These are phyloP conservation scores for Handroanthus guayacan DNA, from an alignment of 257 asterid genomes.

Conservation along the genomic window DNA sequence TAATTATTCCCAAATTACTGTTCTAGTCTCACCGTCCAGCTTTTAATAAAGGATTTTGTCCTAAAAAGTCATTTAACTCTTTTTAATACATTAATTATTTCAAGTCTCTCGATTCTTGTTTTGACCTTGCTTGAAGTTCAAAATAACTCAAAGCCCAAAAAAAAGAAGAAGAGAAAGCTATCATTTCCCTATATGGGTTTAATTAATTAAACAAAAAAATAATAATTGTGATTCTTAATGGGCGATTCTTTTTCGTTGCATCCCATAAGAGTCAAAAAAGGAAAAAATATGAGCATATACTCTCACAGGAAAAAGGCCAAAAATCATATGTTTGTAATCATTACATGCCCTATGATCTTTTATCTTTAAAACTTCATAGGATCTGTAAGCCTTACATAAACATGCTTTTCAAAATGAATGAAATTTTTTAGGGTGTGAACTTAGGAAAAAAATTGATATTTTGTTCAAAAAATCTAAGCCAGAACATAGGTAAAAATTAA, in stretches of 20 bases:
- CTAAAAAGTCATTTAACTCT: no score
- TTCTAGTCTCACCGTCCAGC: no score
- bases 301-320: constrained; percentile 37
- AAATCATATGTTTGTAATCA: constrained; percentile 47
- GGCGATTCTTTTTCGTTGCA: constrained; percentile 24
- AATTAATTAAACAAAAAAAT: not conserved
- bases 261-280: constrained; percentile 56
- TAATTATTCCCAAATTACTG: no score
- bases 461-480: constrained; percentile 20
- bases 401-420: not conserved
- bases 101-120: no score
- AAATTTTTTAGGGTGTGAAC: constrained; percentile 46
- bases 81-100: no score
- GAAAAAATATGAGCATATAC: constrained; percentile 46
- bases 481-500: constrained; percentile 16
- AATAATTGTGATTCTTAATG: constrained; percentile 15
- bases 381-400: not conserved
- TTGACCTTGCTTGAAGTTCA: no score
- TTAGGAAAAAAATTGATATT: constrained; percentile 19
- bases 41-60: no score
- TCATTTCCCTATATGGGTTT: no score
- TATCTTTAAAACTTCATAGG: constrained; percentile 30
- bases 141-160: no score
- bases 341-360: constrained; percentile 35
- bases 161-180: no score